Base-by-base conservation (phyloP, 257 asterid genomes). In the Ilex aquifolium region DNA sequence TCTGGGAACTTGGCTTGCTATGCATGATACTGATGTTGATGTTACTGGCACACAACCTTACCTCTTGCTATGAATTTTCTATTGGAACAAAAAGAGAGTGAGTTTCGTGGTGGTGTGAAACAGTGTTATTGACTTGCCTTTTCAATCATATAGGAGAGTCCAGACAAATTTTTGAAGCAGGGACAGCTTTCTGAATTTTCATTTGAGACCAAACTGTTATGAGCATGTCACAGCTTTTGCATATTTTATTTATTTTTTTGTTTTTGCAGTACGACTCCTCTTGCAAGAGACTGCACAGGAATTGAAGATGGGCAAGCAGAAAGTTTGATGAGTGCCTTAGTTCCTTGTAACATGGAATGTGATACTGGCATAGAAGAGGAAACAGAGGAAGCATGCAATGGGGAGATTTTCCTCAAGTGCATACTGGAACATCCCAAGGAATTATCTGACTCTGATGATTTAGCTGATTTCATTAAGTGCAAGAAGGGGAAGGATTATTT, bases 401-500 rank as follows among this genome's bases (percentile, higher is more conserved):
- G 93, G 66, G 92, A 89, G 85, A 65, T 75, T 31, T 83, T 67
- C 78, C 84, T 83, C 16, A 78, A 77, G 60, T 83, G 85, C 77
- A 11, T 84, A 57, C n/a, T 66, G 51, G 44, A 40, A 59, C 48
- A 4, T 44, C 62, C 63, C 16, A 62, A 36, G 27, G 63, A 64
- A 10, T 27, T 40, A 31, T 57, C 79, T 30, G 67, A 76, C 62
- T 66, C 77, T 64, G 88, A 83, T 64, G 95, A 83, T 60, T 70
- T 92, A 56, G 80, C 73, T 57, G 82, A 69, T 70, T 89, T 85
- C 70, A 66, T 89, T 27, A 91, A 79, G 76, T 89, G 96, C 73
- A 70, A 81, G 65, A 68, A 64, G 60, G 89, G 90, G 49, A 89
- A 87, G 80, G 87, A 89, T 68, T 92, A 85, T 74, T 36, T 82